Conservation (phyloP, 2,329 filamentous ascomycete species). For the Huntiella omanensis region DNA sequence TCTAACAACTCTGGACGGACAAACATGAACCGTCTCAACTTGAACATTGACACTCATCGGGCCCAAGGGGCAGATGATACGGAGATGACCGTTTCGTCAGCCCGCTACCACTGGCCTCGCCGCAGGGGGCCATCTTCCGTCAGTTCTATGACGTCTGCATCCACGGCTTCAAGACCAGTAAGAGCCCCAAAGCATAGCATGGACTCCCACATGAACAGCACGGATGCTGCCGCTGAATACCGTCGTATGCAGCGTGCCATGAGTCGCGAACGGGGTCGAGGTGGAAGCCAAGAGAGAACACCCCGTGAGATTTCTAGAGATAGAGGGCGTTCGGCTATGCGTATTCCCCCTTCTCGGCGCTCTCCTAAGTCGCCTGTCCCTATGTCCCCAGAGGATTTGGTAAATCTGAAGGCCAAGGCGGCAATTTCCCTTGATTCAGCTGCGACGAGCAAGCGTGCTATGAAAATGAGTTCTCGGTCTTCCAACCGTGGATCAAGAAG, state of each 20-base stretch:
- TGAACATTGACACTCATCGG: slow-evolving; percentile 26
- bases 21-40: slow-evolving; percentile 34
- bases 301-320: slow-evolving; percentile 47
- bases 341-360: slow-evolving; percentile 54
- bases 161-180: slow-evolving; percentile 26
- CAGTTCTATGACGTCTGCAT: slow-evolving; percentile 37
- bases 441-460: slow-evolving; percentile 7
- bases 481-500: slow-evolving; percentile 22
- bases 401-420: slow-evolving; percentile 28
- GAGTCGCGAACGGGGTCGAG: background rate
- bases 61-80: background rate
- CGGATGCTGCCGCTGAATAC: slow-evolving; percentile 57
- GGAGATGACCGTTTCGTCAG: slow-evolving; percentile 33
- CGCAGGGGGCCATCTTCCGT: slow-evolving; percentile 33
- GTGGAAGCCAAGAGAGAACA: slow-evolving; percentile 22
- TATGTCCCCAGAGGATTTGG: slow-evolving; percentile 80
- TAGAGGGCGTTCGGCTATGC: slow-evolving; percentile 45
- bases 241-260: background rate
- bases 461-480: slow-evolving; percentile 19
- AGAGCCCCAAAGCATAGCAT: slow-evolving; percentile 43
- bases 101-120: slow-evolving; percentile 37
- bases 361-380: slow-evolving; percentile 84
- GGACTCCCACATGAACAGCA: slow-evolving; percentile 70
- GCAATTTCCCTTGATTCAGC: slow-evolving; percentile 11
- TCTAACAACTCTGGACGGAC: slow-evolving; percentile 61